Conservation (phyloP, 1,284 basidiomycete species). For the Exsudoporus floridanus region DNA sequence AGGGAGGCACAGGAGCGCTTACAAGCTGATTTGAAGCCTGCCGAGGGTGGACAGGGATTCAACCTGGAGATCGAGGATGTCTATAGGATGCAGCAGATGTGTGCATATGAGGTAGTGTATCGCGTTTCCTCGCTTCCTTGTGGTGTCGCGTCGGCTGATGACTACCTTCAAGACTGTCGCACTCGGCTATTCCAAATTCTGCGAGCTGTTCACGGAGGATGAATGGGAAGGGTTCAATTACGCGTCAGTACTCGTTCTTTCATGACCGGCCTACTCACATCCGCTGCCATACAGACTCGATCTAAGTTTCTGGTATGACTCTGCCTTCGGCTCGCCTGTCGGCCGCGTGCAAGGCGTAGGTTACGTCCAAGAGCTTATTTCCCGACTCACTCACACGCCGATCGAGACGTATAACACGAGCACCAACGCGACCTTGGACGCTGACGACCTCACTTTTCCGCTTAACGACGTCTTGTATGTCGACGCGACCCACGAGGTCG, state of each 20-base stretch:
- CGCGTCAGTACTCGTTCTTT: slow-evolving; percentile 45
- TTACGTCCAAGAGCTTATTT: slow-evolving; percentile 79
- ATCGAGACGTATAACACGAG: slow-evolving; percentile 70
- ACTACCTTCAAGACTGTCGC: slow-evolving; percentile 68
- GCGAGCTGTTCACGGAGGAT: slow-evolving; percentile 83
- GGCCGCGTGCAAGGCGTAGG: slow-evolving; percentile 79
- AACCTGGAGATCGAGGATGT: slow-evolving; percentile 70
- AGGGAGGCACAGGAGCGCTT: slow-evolving; percentile 65
- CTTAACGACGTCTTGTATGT: slow-evolving; percentile 80
- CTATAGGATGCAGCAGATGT: slow-evolving; percentile 73
- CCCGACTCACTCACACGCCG: slow-evolving; percentile 75
- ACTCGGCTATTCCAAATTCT: slow-evolving; percentile 88
- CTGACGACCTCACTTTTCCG: slow-evolving; percentile 73
- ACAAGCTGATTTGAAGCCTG: slow-evolving; percentile 40
- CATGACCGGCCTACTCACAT: background rate
- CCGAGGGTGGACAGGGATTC: slow-evolving; percentile 59
- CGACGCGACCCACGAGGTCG: slow-evolving; percentile 84
- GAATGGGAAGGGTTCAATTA: slow-evolving; percentile 92
- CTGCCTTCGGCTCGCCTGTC: slow-evolving; percentile 78
- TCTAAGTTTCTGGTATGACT: slow-evolving; percentile 59
- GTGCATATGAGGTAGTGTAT: slow-evolving; percentile 75
- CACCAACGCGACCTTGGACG: slow-evolving; percentile 78
- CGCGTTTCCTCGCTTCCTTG: background rate
- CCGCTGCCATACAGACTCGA: slow-evolving; percentile 4
- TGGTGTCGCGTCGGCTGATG: background rate